A percentile compares a stretch with the other conserved stretches of the same genome.
phyloP scores from a whole-genome alignment of 2,329 filamentous ascomycete genomes.

The Botrytis cinerea region DNA sequence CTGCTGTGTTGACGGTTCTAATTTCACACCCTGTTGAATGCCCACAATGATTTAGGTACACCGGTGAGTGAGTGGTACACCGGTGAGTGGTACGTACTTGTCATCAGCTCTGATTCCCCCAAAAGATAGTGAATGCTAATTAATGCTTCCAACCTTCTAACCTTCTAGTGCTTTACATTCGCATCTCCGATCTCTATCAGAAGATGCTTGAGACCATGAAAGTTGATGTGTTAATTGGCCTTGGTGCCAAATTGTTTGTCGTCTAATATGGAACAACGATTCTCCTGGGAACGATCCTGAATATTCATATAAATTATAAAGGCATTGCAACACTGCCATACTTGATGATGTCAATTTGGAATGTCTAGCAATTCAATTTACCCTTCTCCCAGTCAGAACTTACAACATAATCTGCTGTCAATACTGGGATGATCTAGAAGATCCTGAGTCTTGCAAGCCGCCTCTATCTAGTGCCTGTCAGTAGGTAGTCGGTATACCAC shows the following conservation, averaged over 20 bases:
- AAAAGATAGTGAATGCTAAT: neutral
- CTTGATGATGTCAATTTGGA: neutral
- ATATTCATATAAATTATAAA: neutral
- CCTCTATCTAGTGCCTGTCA: neutral
- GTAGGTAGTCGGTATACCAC: neutral
- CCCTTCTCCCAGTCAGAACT: neutral
- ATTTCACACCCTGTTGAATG: neutral
- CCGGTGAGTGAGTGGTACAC: too few species aligned
- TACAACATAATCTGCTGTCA: neutral
- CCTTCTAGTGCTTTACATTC: constrained; percentile 1
- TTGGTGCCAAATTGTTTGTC: neutral
- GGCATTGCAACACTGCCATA: neutral
- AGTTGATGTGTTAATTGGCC: neutral
- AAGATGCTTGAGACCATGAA: neutral
- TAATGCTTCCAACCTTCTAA: neutral
- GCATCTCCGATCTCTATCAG: neutral
- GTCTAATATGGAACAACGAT: neutral
- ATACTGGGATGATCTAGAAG: neutral
- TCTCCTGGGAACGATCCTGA: neutral
- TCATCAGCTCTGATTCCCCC: neutral
- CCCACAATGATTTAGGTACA: neutral
- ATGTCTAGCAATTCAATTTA: neutral
- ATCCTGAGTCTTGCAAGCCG: neutral
- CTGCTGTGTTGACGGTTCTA: neutral
- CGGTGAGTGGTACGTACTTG: neutral